Evolutionary conservation across 768 basidiomycete genomes (phyloP).

Genomic region (Pleurotus ostreatus): DNA sequence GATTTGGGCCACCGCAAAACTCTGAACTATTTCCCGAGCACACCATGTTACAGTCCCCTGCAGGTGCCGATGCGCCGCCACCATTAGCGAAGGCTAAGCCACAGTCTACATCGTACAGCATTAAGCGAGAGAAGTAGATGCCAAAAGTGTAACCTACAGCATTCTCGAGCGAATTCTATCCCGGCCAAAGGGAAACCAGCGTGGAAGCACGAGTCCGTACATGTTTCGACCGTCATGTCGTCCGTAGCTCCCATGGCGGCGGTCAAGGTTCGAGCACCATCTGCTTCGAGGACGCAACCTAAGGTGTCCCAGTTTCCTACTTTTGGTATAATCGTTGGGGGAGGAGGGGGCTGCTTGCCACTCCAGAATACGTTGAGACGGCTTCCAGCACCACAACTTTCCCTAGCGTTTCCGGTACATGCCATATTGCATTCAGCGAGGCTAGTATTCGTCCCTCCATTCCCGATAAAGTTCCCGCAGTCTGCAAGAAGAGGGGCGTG

Average conservation of each 20-base stretch:
- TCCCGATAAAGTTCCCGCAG: slow-evolving; percentile 54
- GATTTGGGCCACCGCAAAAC: slow-evolving; percentile 71
- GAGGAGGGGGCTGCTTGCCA: slow-evolving; percentile 49
- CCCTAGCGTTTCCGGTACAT: slow-evolving; percentile 54
- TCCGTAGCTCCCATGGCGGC: slow-evolving; percentile 32
- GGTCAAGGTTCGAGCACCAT: slow-evolving; percentile 37
- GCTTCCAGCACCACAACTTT: slow-evolving; percentile 58
- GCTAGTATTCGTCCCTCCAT: slow-evolving; percentile 40
- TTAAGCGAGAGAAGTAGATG: slow-evolving; percentile 8
- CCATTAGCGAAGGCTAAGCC: slow-evolving; percentile 37
- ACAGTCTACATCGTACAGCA: slow-evolving; percentile 36
- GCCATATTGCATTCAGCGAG: slow-evolving; percentile 54
- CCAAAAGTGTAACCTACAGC: slow-evolving; percentile 38
- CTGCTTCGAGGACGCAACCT: slow-evolving; percentile 61
- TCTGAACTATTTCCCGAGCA: slow-evolving; percentile 61
- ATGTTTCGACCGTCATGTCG: slow-evolving; percentile 48
- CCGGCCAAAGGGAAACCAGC: slow-evolving; percentile 38
- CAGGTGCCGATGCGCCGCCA: slow-evolving; percentile 39
- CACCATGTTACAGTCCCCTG: slow-evolving; percentile 61
- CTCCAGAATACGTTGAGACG: slow-evolving; percentile 64
- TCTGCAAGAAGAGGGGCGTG: slow-evolving; percentile 32
- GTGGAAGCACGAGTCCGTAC: slow-evolving; percentile 58
- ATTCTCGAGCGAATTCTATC: slow-evolving; percentile 43
- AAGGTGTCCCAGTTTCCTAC: slow-evolving; percentile 66
- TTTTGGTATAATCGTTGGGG: slow-evolving; percentile 47